These are phyloP conservation scores for Trichosanthes cucumerina DNA, from an alignment of 306 rosid species.

Conservation along the genomic window DNA sequence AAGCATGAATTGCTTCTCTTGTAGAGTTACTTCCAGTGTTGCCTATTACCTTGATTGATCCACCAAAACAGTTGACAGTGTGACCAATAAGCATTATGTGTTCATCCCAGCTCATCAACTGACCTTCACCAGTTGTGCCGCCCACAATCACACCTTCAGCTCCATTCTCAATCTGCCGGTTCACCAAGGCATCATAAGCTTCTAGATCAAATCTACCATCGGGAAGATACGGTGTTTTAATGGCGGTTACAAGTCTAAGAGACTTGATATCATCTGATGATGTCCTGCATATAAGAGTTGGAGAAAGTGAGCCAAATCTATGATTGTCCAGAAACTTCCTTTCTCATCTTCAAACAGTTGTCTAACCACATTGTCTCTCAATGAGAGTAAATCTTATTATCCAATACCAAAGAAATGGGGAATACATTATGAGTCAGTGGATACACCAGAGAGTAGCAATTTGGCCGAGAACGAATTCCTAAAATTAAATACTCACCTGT, in stretches of 20 bases:
- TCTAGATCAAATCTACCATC: constrained; percentile 94
- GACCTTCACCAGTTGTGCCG: constrained; percentile 94
- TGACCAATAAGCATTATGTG: constrained; percentile 94
- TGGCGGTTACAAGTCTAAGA: constrained; percentile 80
- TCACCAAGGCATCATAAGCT: constrained; percentile 78
- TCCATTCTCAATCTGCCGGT: constrained; percentile 61
- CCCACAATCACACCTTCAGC: constrained; percentile 82
- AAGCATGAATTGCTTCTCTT: constrained; percentile 90
- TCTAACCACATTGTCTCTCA: background rate
- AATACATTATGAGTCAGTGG: background rate
- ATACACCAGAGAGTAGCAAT: background rate
- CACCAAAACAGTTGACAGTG: constrained; percentile 82
- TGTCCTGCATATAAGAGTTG: constrained; percentile 50
- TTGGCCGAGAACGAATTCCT: background rate
- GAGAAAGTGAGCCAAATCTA: background rate
- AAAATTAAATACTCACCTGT: constrained; percentile 37
- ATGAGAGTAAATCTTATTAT: background rate
- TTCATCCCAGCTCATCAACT: constrained; percentile 97
- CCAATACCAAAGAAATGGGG: background rate
- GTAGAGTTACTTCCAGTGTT: constrained; percentile 93
- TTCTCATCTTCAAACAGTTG: background rate
- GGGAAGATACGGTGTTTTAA: constrained; percentile 90
- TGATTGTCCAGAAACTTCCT: background rate
- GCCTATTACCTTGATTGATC: constrained; percentile 79
- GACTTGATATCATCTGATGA: constrained; percentile 56